phyloP scores from a whole-genome alignment of 305 asterid genomes.

The Euphrasia arctica region DNA sequence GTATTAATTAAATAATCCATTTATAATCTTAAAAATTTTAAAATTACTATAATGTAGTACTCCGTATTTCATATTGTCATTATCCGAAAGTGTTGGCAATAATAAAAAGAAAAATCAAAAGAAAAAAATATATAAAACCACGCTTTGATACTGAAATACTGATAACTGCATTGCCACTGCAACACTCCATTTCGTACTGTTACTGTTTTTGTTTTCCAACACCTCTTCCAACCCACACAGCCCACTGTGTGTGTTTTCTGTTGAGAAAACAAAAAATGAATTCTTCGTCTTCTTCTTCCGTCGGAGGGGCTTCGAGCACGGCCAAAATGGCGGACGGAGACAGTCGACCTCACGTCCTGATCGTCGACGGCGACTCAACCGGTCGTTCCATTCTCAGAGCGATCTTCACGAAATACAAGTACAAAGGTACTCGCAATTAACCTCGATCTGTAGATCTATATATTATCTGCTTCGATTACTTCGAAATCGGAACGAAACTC shows the following conservation, averaged over 20 bases:
- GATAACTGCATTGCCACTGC: conserved; percentile 3
- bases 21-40: no score
- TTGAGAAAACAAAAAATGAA: not conserved
- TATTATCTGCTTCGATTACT: not conserved
- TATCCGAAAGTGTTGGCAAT: no score
- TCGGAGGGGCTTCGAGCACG: not conserved
- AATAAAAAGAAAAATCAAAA: no score
- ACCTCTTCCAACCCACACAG: not conserved
- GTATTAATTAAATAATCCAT: no score
- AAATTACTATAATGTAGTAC: no score
- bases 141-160: no score
- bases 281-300: not conserved
- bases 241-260: not conserved
- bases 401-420: not conserved
- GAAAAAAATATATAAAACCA: no score
- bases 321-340: not conserved
- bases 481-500: not conserved
- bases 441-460: not conserved
- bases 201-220: not conserved
- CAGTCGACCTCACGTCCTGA: conserved; percentile 1
- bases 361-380: not conserved
- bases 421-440: not conserved
- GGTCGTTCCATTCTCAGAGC: not conserved
- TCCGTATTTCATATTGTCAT: no score
- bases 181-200: not conserved